Base-by-base conservation (phyloP, 768 basidiomycete genomes). In the Cystofilobasidium macerans region DNA sequence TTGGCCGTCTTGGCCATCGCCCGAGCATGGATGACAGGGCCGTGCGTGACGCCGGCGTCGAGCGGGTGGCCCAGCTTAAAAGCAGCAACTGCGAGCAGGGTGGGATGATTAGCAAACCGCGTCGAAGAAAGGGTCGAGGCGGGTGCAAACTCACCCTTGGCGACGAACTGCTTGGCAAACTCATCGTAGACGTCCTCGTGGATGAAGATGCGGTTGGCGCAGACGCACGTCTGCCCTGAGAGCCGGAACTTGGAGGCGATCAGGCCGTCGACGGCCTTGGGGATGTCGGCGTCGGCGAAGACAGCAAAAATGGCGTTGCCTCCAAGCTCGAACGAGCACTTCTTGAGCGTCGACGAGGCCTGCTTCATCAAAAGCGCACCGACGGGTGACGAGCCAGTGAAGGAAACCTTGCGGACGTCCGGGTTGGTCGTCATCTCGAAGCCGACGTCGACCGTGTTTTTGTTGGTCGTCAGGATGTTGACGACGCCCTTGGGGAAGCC, bases 241-340 rank as follows among this genome's bases (percentile, higher is more conserved):
- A 78, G 77, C 24, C 89, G 82, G 82, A 90, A 92, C 76, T 92
- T 92, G 80, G 82, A 86, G 22, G 80, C 57, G 67, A 90, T 79
- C 12, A 68, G 57, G 26, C 93, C 88, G 70, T 85, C 84, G 9
- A 99, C 89, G 33, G 95, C 95, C 64, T 86, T 84, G 57, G 91
- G 88, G 60, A 99, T 81, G 74, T 98, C 86, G 0, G 92, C 94
- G 72, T 98, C 95, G 69, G 91, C 88, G 74, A 99, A 98, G 9
- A 99, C 76, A 71, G 98, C 95, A 76, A 99, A 92, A 0, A 94
- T 88, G 0, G 93, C 85, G 70, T 98, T 98, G 33, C 95, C 94
- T 18, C 92, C 90, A 33, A 91, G 88, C 77, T 94, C 91, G 42
- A 91, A 76, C 1, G 89, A 89, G 13, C 84, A 74, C 88, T 89